Conservation (phyloP, 2,329 filamentous ascomycete species). For the Epichloe coenophiala region DNA sequence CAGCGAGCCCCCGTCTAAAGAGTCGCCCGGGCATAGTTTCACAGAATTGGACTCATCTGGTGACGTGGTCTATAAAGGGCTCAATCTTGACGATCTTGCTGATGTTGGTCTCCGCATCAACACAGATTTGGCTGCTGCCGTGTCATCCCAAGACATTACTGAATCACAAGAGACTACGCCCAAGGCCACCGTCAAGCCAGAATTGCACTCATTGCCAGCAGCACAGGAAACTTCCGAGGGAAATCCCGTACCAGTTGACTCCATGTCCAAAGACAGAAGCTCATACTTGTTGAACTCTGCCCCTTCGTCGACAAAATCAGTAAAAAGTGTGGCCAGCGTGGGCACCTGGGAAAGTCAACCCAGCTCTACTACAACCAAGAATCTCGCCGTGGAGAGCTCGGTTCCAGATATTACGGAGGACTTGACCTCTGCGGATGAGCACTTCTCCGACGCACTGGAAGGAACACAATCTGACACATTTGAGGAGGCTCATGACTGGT, state of each 20-base stretch:
- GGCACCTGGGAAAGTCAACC: conserved; percentile 10
- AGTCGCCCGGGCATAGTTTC: conserved; percentile 21
- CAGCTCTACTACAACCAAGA: conserved; percentile 14
- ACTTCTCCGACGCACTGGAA: conserved; percentile 22
- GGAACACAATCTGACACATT: conserved; percentile 11
- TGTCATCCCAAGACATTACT: conserved; percentile 31
- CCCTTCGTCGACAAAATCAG: conserved; percentile 19
- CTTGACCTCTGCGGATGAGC: conserved; percentile 21
- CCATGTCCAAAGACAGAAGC: conserved; percentile 29
- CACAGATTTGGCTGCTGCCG: conserved; percentile 20
- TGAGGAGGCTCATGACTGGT: conserved; percentile 8
- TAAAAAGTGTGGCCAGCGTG: conserved; percentile 13
- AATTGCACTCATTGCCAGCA: conserved; percentile 13
- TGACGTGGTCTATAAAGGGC: conserved; percentile 14
- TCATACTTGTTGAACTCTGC: conserved; percentile 28
- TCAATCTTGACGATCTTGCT: conserved; percentile 9
- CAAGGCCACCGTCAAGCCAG: conserved; percentile 36
- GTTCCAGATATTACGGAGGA: conserved; percentile 16
- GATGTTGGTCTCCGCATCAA: conserved; percentile 25
- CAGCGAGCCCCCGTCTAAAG: conserved; percentile 14
- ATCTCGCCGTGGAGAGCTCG: conserved; percentile 5
- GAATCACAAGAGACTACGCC: conserved; percentile 57
- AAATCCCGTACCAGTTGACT: conserved; percentile 26
- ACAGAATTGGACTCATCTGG: conserved; percentile 13
- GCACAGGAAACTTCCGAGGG: conserved; percentile 13